phyloP scores from a whole-genome alignment of 179 eudicot species.

The Patellifolia procumbens region DNA sequence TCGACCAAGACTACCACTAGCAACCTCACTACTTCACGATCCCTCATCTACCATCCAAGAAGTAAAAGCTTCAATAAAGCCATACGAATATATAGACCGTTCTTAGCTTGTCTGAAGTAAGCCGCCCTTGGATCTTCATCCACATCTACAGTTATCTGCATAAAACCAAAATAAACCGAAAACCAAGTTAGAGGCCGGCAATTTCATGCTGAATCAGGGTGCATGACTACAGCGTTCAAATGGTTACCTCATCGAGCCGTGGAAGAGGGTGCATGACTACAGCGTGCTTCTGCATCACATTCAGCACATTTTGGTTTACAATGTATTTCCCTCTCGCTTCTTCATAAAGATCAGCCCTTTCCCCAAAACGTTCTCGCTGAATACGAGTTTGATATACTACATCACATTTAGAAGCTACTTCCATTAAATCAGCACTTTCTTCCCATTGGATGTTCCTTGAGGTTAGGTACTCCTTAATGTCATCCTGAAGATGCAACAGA shows the following conservation, averaged over 20 bases:
- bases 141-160: conserved; percentile 88
- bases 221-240: conserved; percentile 60
- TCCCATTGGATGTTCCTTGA: conserved; percentile 81
- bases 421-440: conserved; percentile 84
- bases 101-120: conserved; percentile 97
- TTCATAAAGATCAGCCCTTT: conserved; percentile 74
- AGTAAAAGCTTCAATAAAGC: conserved; percentile 89
- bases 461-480: conserved; percentile 80
- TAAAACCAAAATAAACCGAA: background rate
- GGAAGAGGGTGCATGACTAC: conserved; percentile 98
- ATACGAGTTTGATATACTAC: conserved; percentile 96
- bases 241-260: conserved; percentile 85
- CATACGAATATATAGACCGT: conserved; percentile 94
- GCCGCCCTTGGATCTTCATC: conserved; percentile 97
- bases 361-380: conserved; percentile 91
- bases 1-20: conserved; percentile 4
- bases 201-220: conserved; percentile 60
- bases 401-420: conserved; percentile 95
- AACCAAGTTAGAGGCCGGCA: background rate
- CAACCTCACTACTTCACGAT: background rate
- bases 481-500: conserved; percentile 59
- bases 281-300: conserved; percentile 85
- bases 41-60: conserved; percentile 63
- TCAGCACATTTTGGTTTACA: conserved; percentile 57
- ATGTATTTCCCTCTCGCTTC: conserved; percentile 93